phyloP scores from a whole-genome alignment of 441 rosid genomes.

The Pelargonium myrrhifolium region DNA sequence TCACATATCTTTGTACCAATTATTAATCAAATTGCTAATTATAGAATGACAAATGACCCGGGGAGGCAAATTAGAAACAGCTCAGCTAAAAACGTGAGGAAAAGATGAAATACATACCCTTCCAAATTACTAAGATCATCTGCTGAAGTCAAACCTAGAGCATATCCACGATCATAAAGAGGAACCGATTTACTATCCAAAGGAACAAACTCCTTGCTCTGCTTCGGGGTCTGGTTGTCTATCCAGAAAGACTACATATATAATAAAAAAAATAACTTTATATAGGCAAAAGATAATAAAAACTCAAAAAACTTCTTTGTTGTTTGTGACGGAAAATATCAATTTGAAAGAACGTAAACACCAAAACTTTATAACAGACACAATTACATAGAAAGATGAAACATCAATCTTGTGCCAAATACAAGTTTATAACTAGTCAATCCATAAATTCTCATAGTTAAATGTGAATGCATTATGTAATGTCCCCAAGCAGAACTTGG shows the following conservation, averaged over 20 bases:
- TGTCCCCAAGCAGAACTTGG: background rate
- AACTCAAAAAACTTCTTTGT: background rate
- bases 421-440: background rate
- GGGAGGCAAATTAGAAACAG: background rate
- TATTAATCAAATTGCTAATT: background rate
- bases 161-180: slow-evolving; percentile 84
- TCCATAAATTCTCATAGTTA: background rate
- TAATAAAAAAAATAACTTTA: slow-evolving; percentile 24
- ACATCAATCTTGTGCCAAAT: background rate
- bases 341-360: background rate
- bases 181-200: slow-evolving; percentile 56
- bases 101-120: slow-evolving; percentile 37
- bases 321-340: background rate
- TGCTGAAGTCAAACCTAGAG: slow-evolving; percentile 67
- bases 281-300: slow-evolving; percentile 11
- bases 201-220: slow-evolving; percentile 31
- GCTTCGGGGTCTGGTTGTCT: slow-evolving; percentile 55
- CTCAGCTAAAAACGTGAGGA: background rate
- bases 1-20: background rate
- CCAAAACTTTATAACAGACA: background rate
- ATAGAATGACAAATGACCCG: background rate
- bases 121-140: slow-evolving; percentile 57
- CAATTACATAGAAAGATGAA: background rate
- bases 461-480: background rate
- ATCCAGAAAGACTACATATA: slow-evolving; percentile 84